These are phyloP conservation scores for Entomortierella parvispora DNA, from an alignment of 192 early-diverging fungal genomes.

Conservation along the genomic window DNA sequence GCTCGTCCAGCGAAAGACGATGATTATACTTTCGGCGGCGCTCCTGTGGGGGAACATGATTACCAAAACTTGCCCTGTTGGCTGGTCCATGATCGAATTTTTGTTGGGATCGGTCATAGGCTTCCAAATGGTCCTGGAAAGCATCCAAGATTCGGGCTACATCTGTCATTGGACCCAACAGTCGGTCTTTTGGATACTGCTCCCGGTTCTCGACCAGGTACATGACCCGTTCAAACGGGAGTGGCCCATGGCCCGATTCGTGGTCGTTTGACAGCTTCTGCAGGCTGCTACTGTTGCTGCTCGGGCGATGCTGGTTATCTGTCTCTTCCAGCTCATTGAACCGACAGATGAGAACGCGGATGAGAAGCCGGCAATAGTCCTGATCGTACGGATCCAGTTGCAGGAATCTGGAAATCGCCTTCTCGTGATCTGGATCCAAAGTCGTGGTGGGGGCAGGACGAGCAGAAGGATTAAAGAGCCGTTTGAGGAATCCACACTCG, in stretches of 20 bases:
- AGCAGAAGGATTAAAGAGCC: neutral
- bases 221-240: slow-evolving; percentile 1
- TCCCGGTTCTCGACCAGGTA: slow-evolving; percentile 11
- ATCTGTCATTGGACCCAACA: slow-evolving; percentile 10
- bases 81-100: neutral
- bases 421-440: neutral
- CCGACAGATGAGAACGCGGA: slow-evolving; percentile 8
- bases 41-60: too few species aligned
- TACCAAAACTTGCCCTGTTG: neutral
- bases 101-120: neutral
- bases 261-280: neutral
- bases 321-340: slow-evolving; percentile 8
- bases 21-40: neutral
- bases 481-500: slow-evolving; percentile 19
- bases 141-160: slow-evolving; percentile 23
- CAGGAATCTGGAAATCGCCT: neutral
- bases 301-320: too few species aligned
- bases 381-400: neutral
- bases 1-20: slow-evolving; percentile 4
- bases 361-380: slow-evolving; percentile 16
- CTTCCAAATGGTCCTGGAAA: slow-evolving; percentile 4
- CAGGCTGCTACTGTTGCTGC: neutral
- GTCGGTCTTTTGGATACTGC: neutral
- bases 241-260: neutral
- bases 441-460: neutral